A percentile compares a stretch with the other conserved stretches of the same genome.
Conservation (phyloP, 2,329 filamentous ascomycete genomes). For the Hypoxylon sp. region DNA sequence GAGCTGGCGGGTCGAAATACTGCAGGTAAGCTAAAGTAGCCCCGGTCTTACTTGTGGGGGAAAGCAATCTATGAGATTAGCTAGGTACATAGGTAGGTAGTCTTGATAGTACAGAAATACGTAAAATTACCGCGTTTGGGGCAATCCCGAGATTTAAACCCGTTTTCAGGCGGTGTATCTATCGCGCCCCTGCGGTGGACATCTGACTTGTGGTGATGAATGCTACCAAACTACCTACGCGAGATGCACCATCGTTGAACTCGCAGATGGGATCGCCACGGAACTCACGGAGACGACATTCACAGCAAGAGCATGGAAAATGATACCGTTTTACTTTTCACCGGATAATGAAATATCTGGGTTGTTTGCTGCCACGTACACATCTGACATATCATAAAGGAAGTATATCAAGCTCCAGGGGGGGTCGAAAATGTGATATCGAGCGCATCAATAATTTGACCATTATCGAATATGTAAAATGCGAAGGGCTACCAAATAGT, state of each 20-base stretch:
- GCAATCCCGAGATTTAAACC: constrained; percentile 29
- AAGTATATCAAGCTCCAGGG: constrained; percentile 1
- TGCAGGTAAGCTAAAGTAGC: constrained; percentile 16
- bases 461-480: not conserved
- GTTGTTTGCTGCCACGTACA: no score
- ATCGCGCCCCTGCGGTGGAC: constrained; percentile 2
- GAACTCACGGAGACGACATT: constrained; percentile 14
- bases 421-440: not conserved
- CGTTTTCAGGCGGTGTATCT: constrained; percentile 24
- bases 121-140: constrained; percentile 8
- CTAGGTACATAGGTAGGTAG: not conserved
- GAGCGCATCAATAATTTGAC: not conserved
- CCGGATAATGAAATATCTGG: not conserved
- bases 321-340: not conserved
- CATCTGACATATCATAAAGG: no score
- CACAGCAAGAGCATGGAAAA: constrained; percentile 1
- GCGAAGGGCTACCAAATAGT: constrained; percentile 4
- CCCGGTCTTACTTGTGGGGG: constrained; percentile 20
- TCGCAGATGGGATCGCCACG: constrained; percentile 18
- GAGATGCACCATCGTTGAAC: constrained; percentile 18
- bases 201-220: constrained; percentile 19
- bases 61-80: constrained; percentile 23
- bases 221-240: constrained; percentile 30
- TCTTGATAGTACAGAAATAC: not conserved
- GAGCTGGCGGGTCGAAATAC: not conserved